Evolutionary conservation across 2,329 filamentous ascomycete species (phyloP), one percentile per base, ranked within the genome.

Genomic region (Trichoderma sp.): DNA sequence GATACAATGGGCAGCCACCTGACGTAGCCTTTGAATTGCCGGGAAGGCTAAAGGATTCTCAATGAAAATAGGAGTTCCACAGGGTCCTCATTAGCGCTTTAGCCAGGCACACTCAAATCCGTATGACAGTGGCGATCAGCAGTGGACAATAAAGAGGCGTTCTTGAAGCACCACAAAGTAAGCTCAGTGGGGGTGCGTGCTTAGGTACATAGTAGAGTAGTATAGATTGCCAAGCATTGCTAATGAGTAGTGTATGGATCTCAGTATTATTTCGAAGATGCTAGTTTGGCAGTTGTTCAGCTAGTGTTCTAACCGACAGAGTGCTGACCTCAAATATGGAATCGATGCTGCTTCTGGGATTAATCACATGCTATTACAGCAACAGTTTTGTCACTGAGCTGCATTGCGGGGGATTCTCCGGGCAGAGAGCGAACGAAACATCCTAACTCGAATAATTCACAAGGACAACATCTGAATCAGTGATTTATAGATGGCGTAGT

Each of bases 21-120:
- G 39, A 53, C n/a, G 47, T 53, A 53, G 47, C 47, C 47, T 23
- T 53, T 53, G 47, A 53, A 53, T 13, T 53, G 47, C n/a, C 47
- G 47, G 47, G 20, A 53, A 53, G 47, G 47, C 47, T 53, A 53
- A 50, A 50, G 20, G 1, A 12, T 3, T 13, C 4, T 1, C 4
- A 53, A 12, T 23, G n/a, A 3, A 23, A 50, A 43, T 43, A 5
- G 47, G 11, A 53, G 47, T 53, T 53, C 47, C 20, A 53, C 47
- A 53, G 47, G 43, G 43, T 50, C 43, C 47, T 53, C 20, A 0
- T 53, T 53, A 23, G 47, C 47, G 47, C 20, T 53, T 53, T 23
- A 53, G 47, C 47, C 47, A 53, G 47, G 47, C n/a, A 53, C 47
- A 23, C 20, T 20, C 43, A 50, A 53, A 20, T 50, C 17, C 43